phyloP scores from a whole-genome alignment of 306 rosid species.

The Elaeagnus macrophylla region DNA sequence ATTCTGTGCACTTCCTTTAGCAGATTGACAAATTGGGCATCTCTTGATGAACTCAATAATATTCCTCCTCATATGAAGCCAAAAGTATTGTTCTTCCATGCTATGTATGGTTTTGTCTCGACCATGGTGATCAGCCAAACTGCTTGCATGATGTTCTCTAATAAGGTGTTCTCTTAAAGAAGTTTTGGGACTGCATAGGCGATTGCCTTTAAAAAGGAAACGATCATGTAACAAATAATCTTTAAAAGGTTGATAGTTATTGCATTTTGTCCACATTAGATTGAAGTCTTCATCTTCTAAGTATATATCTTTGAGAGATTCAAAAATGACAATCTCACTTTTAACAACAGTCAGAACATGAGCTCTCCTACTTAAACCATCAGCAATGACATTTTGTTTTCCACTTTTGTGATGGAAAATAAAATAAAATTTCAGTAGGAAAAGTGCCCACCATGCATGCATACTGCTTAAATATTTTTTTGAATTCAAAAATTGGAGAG shows the following conservation, averaged over 20 bases:
- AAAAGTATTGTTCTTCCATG: too few relatives aligned
- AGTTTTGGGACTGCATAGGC: background rate
- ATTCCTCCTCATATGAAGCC: too few relatives aligned
- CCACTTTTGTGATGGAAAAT: background rate
- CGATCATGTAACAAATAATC: background rate
- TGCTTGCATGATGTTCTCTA: background rate
- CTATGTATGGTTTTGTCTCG: background rate
- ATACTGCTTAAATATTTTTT: too few relatives aligned
- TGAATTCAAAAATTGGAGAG: background rate
- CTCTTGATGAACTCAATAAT: too few relatives aligned
- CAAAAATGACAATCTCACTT: background rate
- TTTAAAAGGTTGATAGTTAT: too few relatives aligned
- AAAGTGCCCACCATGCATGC: background rate
- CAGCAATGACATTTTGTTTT: background rate
- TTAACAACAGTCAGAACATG: background rate
- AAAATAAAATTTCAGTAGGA: too few relatives aligned
- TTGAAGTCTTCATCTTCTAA: background rate
- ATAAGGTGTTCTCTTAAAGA: too few relatives aligned
- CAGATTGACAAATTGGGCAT: too few relatives aligned
- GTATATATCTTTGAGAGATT: background rate
- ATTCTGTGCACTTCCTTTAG: too few relatives aligned
- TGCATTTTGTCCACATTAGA: background rate
- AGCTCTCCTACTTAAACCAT: background rate
- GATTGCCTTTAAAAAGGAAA: background rate
- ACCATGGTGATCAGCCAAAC: background rate